Evolutionary conservation across 75 land plant species (phyloP).

Genomic region (Cupressus sempervirens): DNA sequence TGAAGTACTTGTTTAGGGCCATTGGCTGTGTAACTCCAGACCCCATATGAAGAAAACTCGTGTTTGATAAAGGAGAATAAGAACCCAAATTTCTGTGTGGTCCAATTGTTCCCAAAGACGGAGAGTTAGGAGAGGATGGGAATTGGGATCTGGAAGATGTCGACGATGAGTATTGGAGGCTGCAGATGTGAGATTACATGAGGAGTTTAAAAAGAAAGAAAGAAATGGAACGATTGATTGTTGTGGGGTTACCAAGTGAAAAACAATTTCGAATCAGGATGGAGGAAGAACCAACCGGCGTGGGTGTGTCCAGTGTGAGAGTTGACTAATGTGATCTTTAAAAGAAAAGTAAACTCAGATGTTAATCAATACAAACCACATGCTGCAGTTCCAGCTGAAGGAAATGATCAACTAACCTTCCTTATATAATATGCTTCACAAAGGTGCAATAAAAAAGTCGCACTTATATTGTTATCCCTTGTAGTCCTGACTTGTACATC

Average conservation of each 20-base stretch:
- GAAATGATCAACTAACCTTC: not conserved
- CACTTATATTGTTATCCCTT: not conserved
- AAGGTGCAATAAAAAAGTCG: not conserved
- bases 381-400: not conserved
- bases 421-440: not conserved
- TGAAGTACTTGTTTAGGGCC: conserved; percentile 3
- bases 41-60: no score
- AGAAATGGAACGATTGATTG: no score
- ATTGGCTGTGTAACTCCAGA: no score
- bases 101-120: no score
- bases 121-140: no score
- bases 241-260: not conserved
- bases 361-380: not conserved
- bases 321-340: not conserved
- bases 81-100: no score
- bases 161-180: no score
- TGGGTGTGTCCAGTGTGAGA: not conserved
- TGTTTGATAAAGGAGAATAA: no score
- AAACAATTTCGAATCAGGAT: not conserved
- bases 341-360: not conserved
- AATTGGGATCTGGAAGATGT: no score
- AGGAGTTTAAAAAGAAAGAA: no score
- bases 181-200: no score
- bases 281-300: not conserved
- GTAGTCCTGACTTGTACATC: not conserved